Conservation (phyloP, 1,284 basidiomycete species). For the Tremellales sp. region DNA sequence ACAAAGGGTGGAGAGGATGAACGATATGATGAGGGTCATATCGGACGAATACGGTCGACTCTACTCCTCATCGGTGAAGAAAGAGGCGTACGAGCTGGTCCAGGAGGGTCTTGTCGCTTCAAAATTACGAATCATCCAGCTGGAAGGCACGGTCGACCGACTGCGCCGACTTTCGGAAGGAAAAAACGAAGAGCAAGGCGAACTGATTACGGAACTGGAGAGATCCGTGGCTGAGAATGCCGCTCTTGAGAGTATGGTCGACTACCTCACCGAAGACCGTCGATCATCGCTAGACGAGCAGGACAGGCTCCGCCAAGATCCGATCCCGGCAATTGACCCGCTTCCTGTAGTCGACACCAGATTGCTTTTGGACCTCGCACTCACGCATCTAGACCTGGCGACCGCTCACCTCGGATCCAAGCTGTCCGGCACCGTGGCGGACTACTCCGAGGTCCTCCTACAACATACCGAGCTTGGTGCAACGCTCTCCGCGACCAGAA, state of each 20-base stretch:
- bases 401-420: slow-evolving; percentile 5
- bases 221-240: neutral
- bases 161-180: neutral
- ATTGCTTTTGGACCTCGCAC: slow-evolving; percentile 13
- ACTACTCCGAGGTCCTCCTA: neutral
- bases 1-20: slow-evolving; percentile 3
- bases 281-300: too few relatives aligned
- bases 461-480: slow-evolving; percentile 9
- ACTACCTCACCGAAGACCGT: slow-evolving; percentile 4
- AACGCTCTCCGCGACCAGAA: slow-evolving; percentile 3
- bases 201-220: neutral
- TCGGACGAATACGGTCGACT: slow-evolving; percentile 7
- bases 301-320: too few relatives aligned
- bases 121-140: neutral
- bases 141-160: neutral
- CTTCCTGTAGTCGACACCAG: too few relatives aligned
- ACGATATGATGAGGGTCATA: slow-evolving; percentile 5
- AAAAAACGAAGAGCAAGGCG: slow-evolving; percentile 3
- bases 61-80: slow-evolving; percentile 5
- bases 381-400: slow-evolving; percentile 13
- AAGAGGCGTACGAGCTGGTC: neutral
- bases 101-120: neutral
- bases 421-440: slow-evolving; percentile 3
- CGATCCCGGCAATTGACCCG: too few relatives aligned
- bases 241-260: neutral